These are phyloP conservation scores for Corchorus olitorius DNA, from an alignment of 345 rosid genomes.

Conservation along the genomic window DNA sequence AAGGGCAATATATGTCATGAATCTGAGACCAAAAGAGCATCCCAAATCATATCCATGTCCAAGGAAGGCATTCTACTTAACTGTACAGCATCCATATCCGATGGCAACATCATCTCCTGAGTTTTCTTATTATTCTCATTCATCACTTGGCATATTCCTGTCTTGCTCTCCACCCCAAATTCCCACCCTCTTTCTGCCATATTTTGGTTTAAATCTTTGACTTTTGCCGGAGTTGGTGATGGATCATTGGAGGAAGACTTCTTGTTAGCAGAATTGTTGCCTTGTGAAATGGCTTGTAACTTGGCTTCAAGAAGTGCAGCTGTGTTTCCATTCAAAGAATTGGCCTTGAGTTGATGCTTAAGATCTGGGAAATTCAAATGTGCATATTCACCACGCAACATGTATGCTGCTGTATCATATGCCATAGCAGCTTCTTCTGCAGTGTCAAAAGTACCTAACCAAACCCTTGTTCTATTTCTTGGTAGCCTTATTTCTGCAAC, in stretches of 20 bases:
- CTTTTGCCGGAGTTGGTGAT: conserved; percentile 13
- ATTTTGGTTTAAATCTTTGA: conserved; percentile 21
- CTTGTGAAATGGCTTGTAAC: conserved; percentile 60
- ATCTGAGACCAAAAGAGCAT: conserved; percentile 68
- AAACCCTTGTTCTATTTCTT: conserved; percentile 90
- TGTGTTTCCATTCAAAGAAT: conserved; percentile 46
- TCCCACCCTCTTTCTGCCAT: conserved; percentile 40
- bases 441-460: conserved; percentile 92
- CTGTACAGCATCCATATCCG: conserved; percentile 70
- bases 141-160: conserved; percentile 25
- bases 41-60: conserved; percentile 99
- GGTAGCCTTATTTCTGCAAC: conserved; percentile 97
- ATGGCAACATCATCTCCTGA: conserved; percentile 29
- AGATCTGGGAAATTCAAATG: conserved; percentile 86
- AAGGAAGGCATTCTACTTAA: conserved; percentile 95
- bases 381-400: conserved; percentile 83
- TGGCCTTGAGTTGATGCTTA: conserved; percentile 56
- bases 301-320: conserved; percentile 73
- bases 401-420: conserved; percentile 89
- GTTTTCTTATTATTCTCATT: conserved; percentile 14
- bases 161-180: conserved; percentile 32
- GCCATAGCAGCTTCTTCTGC: conserved; percentile 96
- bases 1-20: conserved; percentile 36
- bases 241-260: conserved; percentile 19
- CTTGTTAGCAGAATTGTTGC: conserved; percentile 20